Base-by-base conservation (phyloP, 2,329 filamentous ascomycete species). In the Parafenestella ontariensis region DNA sequence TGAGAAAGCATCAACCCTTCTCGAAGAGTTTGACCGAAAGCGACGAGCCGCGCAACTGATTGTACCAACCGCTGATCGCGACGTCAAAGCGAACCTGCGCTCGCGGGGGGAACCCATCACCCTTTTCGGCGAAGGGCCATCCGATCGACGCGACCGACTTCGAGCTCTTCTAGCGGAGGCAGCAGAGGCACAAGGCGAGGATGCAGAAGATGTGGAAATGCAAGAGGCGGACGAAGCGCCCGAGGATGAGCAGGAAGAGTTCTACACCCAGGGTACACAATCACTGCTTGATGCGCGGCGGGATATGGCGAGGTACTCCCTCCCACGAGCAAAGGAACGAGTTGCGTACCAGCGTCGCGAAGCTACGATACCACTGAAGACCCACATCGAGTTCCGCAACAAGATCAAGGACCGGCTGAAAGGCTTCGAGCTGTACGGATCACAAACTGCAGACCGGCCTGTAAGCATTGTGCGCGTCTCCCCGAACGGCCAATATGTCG, bases 61-160 rank as follows among this genome's bases (percentile, higher is more conserved):
- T 11, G 95, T 99, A 3, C 95, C 94, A 0, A 99, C 96, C 49
- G 93, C 97, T 74, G 95, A 99, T 80, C 88, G 85, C 58, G 87
- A 90, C 67, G 93, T 99, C 43, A 90, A 92, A 56, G 82, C 87
- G 33, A 64, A 58, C 51, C 54, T 67, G 39, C 87, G 95, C 62
- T 89, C 95, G 68, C 83, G 96, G 60, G 92, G 91, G n/a, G 90
- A 99, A 72, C 95, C 95, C 10, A 87, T 98, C 50, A 99, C 94
- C 0, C 82, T 98, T 0, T 99, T 99, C 62, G 95, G 93, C 54
- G 95, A 99, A 78, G 91, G 91, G 0, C 88, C 89, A 1, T 88
- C 86, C 23, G 94, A 98, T 67, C 83, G 95, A 55, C 85, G 96
- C 79, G 93, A 96, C 71, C 87, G 95, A 61, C 77, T 99, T 68